These are phyloP conservation scores for Bromus sterilis DNA, from an alignment of 176 grass and related monocot genomes.

Conservation along the genomic window DNA sequence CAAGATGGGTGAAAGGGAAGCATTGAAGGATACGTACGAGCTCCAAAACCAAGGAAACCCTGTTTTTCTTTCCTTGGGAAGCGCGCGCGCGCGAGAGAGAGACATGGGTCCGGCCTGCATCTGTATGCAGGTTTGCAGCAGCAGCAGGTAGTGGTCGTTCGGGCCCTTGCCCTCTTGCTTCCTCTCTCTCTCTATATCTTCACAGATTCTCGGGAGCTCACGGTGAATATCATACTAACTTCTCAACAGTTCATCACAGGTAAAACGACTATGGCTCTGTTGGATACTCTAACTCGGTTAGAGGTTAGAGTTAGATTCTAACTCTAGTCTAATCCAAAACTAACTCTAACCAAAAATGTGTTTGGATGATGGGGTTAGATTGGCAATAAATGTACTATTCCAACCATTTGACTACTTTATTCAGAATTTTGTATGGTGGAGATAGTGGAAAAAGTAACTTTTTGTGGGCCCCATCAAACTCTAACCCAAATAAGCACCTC, in stretches of 20 bases:
- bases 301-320: too few species aligned
- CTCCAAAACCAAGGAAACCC: constrained; percentile 33
- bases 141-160: constrained; percentile 15
- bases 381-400: too few species aligned
- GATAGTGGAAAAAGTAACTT: too few species aligned
- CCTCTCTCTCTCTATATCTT: constrained; percentile 3
- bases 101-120: constrained; percentile 10
- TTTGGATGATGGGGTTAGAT: too few species aligned
- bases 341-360: too few species aligned
- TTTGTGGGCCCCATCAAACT: too few species aligned
- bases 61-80: constrained; percentile 25
- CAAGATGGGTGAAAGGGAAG: constrained; percentile 36
- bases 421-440: too few species aligned
- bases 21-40: constrained; percentile 25
- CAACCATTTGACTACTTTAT: too few species aligned
- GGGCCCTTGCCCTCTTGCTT: background rate
- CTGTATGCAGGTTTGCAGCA: constrained; percentile 18
- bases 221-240: background rate
- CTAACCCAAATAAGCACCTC: too few species aligned
- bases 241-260: background rate
- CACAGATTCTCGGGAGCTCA: background rate
- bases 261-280: background rate
- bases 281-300: too few species aligned
- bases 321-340: too few species aligned
- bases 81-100: background rate